Evolutionary conservation across 306 rosid species (phyloP), one percentile per base, ranked within the genome.

Genomic region (Fagus crenata): DNA sequence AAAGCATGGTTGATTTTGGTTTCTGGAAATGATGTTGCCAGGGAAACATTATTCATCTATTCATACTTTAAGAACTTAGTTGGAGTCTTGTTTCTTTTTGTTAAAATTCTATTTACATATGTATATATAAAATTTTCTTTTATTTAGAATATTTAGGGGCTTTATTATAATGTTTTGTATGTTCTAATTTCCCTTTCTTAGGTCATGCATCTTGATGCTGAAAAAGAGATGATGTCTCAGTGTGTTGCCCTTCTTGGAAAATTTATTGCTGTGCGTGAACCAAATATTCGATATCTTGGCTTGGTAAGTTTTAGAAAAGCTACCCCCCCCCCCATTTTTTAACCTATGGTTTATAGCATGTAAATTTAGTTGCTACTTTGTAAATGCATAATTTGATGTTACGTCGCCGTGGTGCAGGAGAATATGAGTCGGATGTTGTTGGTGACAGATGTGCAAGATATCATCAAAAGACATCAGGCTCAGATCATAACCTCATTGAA

Each of bases 121-220:
- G 0, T 22, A 22, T 9, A 4, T 18, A 56, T 18, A n/a, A 11
- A 60, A 22, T 58, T 60, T 60, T 32, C 67, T 60, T 39, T 31
- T 59, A 28, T 67, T n/a, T 14, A 40, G 49, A n/a, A 67, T 67
- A n/a, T 67, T 39, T 40, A 42, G 73, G 42, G 33, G 53, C 53
- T 49, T 46, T 71, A 49, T 71, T 59, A 28, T 80, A 70, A 73
- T 76, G 28, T 70, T 60, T 73, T 75, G 33, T 75, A 53, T 73
- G 31, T n/a, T n/a, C n/a, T n/a, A n/a, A n/a, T n/a, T n/a, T n/a
- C n/a, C n/a, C n/a, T n/a, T 43, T 83, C 79, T 78, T 87, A 96
- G 99, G 99, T 96, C 79, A 96, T 96, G 99, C 98, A 96, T 87
- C 99, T 96, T 67, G 99, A 96, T 92, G 99, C 99, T 87, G 99